Base-by-base conservation (phyloP, 2,329 filamentous ascomycete genomes). In the Aphanoascus verrucosus region DNA sequence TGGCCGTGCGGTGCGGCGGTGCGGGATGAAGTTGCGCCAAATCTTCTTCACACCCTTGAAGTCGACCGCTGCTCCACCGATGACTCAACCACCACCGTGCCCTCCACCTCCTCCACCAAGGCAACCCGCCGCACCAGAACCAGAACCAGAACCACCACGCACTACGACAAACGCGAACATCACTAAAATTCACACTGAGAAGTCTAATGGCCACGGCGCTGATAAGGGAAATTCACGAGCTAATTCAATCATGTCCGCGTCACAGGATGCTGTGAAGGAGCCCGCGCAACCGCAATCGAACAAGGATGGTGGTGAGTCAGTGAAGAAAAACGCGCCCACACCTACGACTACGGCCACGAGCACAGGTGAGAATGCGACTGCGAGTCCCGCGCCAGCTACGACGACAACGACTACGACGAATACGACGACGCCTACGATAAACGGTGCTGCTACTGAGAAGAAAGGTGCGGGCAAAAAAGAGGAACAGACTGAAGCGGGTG, bases 391-490 rank as follows among this genome's bases (percentile, higher is more conserved):
- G 34, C 35, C 59, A 35, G 63, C 67, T 58, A 54, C 56, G 46
- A 63, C 34, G 9, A 38, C 35, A 19, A 35, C 28, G 14, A 28
- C 34, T 8, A 28, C 37, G 42, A 28, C 23, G 14, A 46, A 31
- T 15, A 20, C 45, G 15, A 28, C 32, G 5, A 44, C 19, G n/a
- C n/a, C n/a, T n/a, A n/a, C n/a, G 63, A 51, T 59, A 61, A 41
- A 51, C n/a, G 57, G 58, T 4, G 61, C 61, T 41, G 58, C 58
- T 5, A 62, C 60, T 14, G 63, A 59, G 12, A 63, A 64, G 31
- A 37, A 42, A 17, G 8, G 5, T 28, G 19, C 32, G 37, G 52
- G 42, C 12, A 44, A 44, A 31, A 42, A 49, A 40, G 44, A 41
- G 9, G 32, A 45, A 15, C 19, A 28, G 23, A 28, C 31, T 14